Conservation (phyloP, 129 eudicot species). For the Calendula officinalis region DNA sequence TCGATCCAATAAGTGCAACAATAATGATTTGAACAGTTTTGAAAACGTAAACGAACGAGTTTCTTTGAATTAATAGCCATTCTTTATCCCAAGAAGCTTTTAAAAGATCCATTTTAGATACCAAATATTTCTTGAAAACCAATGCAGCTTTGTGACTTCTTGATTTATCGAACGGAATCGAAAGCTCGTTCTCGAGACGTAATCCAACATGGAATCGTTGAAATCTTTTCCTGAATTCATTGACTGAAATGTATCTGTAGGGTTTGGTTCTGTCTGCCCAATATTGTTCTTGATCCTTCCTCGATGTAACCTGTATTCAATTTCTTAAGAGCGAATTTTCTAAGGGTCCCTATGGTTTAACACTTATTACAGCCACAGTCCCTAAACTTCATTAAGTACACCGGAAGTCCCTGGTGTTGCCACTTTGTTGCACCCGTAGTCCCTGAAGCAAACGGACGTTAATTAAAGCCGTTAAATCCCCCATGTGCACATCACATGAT, state of each 20-base stretch:
- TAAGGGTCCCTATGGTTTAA: too few relatives aligned
- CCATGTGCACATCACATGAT: too few relatives aligned
- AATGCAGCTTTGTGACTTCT: slow-evolving; percentile 77
- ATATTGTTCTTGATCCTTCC: slow-evolving; percentile 92
- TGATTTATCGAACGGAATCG: slow-evolving; percentile 63
- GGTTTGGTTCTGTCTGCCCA: slow-evolving; percentile 66
- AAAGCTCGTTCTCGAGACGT: slow-evolving; percentile 71
- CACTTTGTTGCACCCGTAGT: too few relatives aligned
- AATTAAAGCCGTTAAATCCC: too few relatives aligned
- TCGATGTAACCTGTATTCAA: slow-evolving; percentile 67
- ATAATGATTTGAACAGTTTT: slow-evolving; percentile 79
- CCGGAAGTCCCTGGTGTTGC: too few relatives aligned
- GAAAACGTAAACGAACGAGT: slow-evolving; percentile 71
- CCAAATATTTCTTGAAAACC: slow-evolving; percentile 56
- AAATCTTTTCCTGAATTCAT: slow-evolving; percentile 59
- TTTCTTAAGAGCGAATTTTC: too few relatives aligned
- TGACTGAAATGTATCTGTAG: slow-evolving; percentile 64
- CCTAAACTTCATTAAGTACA: too few relatives aligned
- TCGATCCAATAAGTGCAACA: slow-evolving; percentile 73
- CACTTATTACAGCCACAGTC: too few relatives aligned
- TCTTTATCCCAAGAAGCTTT: slow-evolving; percentile 87
- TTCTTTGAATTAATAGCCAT: slow-evolving; percentile 78
- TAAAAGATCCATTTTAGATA: slow-evolving; percentile 63
- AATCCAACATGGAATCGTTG: slow-evolving; percentile 78
- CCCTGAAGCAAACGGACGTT: too few relatives aligned